Percentiles rank a stretch among this genome's conserved stretches.
These are phyloP conservation scores for Lonicera japonica DNA, from an alignment of 129 eudicot genomes.

Conservation along the genomic window DNA sequence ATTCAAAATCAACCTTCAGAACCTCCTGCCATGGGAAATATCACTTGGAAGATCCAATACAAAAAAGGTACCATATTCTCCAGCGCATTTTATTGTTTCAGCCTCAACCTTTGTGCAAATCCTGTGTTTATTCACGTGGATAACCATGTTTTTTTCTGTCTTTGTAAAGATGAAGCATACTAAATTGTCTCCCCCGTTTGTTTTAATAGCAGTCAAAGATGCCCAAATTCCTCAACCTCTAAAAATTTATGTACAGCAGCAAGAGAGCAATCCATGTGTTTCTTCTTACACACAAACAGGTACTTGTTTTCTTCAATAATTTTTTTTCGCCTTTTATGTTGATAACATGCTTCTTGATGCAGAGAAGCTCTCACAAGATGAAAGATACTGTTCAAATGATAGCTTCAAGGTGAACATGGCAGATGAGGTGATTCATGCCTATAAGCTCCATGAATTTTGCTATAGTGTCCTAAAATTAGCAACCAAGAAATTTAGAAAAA, in stretches of 20 bases:
- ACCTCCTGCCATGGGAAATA: no score
- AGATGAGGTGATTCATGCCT: conserved; percentile 15
- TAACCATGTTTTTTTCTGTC: no score
- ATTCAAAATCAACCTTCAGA: no score
- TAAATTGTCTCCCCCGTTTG: no score
- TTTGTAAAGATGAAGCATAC: no score
- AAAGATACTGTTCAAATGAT: neutral
- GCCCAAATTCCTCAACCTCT: conserved; percentile 1
- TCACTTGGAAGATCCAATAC: no score
- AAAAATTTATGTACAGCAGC: neutral
- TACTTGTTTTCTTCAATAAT: no score
- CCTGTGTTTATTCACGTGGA: no score
- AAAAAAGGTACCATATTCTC: no score
- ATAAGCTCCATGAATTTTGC: conserved; percentile 9
- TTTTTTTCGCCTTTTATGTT: no score
- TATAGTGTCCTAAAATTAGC: conserved; percentile 30
- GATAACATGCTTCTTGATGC: neutral
- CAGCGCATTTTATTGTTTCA: no score
- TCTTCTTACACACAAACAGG: neutral
- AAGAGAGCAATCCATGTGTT: neutral
- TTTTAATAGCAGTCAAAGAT: neutral
- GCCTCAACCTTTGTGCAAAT: no score
- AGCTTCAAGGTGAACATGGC: conserved; percentile 1
- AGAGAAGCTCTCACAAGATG: neutral
- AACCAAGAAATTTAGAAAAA: conserved; percentile 21